Percentiles rank a stretch among this genome's conserved stretches.
Evolutionary conservation across 352 stramenopile species (phyloP).

Genomic region (Globisporangium canariense): DNA sequence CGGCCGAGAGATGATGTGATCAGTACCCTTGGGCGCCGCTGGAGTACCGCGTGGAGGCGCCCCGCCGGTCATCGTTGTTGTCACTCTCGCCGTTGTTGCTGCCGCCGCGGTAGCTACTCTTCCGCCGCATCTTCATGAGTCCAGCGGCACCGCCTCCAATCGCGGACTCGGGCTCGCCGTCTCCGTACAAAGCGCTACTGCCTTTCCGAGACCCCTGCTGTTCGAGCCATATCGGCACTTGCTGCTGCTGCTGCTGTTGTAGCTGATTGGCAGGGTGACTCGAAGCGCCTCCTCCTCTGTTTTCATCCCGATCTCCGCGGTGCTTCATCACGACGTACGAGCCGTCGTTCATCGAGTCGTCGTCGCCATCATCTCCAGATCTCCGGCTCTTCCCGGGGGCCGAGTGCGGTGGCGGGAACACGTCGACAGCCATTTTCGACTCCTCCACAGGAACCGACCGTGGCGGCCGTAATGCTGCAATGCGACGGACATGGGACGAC

Average conservation of each 20-base stretch:
- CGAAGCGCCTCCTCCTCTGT: constrained; percentile 1
- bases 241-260: constrained; percentile 27
- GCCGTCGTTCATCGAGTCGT: constrained; percentile 39
- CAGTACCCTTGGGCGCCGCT: constrained; percentile 11
- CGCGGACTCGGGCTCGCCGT: constrained; percentile 30
- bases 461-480: constrained; percentile 62
- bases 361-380: constrained; percentile 17
- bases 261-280: neutral
- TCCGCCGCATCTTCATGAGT: constrained; percentile 66
- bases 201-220: constrained; percentile 29
- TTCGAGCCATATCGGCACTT: constrained; percentile 61
- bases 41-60: neutral
- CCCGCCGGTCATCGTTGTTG: constrained; percentile 11
- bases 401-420: constrained; percentile 68
- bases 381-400: constrained; percentile 56
- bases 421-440: constrained; percentile 48
- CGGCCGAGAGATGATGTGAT: neutral
- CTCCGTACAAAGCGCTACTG: constrained; percentile 19
- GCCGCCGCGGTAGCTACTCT: constrained; percentile 41
- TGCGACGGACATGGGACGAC: constrained; percentile 64
- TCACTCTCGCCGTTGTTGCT: constrained; percentile 50
- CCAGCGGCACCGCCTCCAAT: constrained; percentile 55
- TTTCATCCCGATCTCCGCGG: constrained; percentile 16
- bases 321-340: constrained; percentile 23
- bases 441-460: constrained; percentile 69